Evolutionary conservation across 2,329 filamentous ascomycete species (phyloP).

Genomic region (Ophiocordyceps sinensis): DNA sequence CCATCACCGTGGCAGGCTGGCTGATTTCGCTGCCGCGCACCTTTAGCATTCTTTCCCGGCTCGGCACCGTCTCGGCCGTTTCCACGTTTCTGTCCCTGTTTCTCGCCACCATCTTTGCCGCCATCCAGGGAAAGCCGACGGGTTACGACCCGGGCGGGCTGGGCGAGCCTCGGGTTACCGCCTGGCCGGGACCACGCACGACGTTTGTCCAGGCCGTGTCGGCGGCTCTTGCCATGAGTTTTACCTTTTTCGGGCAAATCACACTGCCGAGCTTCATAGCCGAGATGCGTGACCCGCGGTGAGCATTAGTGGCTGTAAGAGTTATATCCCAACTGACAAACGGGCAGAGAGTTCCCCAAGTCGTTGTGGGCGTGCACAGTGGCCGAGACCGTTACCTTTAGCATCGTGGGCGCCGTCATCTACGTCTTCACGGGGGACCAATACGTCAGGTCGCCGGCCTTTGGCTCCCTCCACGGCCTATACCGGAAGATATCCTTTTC

Average conservation of each 20-base stretch:
- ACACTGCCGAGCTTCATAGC: slow-evolving; percentile 90
- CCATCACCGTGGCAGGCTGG: slow-evolving; percentile 63
- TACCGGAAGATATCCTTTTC: slow-evolving; percentile 85
- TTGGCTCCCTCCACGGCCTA: slow-evolving; percentile 63
- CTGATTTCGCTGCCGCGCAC: slow-evolving; percentile 72
- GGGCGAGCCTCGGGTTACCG: slow-evolving; percentile 54
- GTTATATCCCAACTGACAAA: slow-evolving; percentile 1
- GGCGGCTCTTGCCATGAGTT: slow-evolving; percentile 89
- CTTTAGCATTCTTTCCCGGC: slow-evolving; percentile 63
- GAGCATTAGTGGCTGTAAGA: slow-evolving; percentile 2
- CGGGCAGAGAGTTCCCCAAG: slow-evolving; percentile 67
- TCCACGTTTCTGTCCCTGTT: slow-evolving; percentile 87
- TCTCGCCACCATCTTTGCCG: slow-evolving; percentile 70
- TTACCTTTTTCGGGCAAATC: slow-evolving; percentile 92
- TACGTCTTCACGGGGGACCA: slow-evolving; percentile 84
- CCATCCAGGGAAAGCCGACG: slow-evolving; percentile 58
- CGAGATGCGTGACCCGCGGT: slow-evolving; percentile 62
- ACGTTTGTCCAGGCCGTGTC: slow-evolving; percentile 73
- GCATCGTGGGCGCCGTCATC: slow-evolving; percentile 63
- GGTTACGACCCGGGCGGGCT: slow-evolving; percentile 40
- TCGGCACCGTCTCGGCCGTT: slow-evolving; percentile 65
- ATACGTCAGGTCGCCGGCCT: slow-evolving; percentile 78
- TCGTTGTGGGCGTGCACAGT: slow-evolving; percentile 84
- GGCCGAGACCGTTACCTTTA: slow-evolving; percentile 78
- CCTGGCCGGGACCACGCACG: slow-evolving; percentile 54